Evolutionary conservation across 805 yeast genomes (phyloP).

Genomic region (Candida pseudofarinosa): DNA sequence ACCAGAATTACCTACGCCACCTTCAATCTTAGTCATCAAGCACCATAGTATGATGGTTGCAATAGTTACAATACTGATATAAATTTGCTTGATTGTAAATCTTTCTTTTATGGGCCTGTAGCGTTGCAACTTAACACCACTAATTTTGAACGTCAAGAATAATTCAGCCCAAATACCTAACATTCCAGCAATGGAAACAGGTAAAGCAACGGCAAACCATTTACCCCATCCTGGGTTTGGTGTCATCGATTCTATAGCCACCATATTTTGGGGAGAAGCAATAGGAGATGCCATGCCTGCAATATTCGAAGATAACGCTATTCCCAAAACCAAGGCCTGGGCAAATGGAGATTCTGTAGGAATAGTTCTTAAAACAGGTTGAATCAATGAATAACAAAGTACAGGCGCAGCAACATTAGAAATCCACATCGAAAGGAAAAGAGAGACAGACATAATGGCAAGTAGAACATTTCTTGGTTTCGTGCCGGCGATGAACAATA

Average conservation of each 20-base stretch:
- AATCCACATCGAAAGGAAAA: constrained; percentile 91
- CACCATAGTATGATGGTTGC: constrained; percentile 49
- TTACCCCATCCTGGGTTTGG: constrained; percentile 86
- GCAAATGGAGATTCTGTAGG: constrained; percentile 77
- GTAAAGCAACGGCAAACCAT: constrained; percentile 88
- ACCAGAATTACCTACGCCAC: constrained; percentile 47
- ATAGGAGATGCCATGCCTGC: constrained; percentile 99
- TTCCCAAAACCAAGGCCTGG: constrained; percentile 81
- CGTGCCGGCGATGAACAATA: constrained; percentile 80
- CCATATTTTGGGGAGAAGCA: constrained; percentile 93
- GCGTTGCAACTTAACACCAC: constrained; percentile 44
- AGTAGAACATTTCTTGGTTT: constrained; percentile 73
- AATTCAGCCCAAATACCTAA: constrained; percentile 70
- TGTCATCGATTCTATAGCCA: constrained; percentile 83
- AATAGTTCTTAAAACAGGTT: constrained; percentile 80
- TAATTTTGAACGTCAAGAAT: constrained; percentile 56
- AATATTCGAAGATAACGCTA: constrained; percentile 87
- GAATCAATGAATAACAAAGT: constrained; percentile 83
- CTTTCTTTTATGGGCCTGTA: constrained; percentile 44
- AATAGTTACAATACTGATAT: constrained; percentile 37
- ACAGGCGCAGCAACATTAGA: constrained; percentile 98
- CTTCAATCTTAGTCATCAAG: constrained; percentile 37
- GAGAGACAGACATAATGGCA: constrained; percentile 80
- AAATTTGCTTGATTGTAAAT: constrained; percentile 43
- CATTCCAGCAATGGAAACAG: constrained; percentile 64